Evolutionary conservation across 345 rosid species (phyloP).

Genomic region (Hypericum perforatum): DNA sequence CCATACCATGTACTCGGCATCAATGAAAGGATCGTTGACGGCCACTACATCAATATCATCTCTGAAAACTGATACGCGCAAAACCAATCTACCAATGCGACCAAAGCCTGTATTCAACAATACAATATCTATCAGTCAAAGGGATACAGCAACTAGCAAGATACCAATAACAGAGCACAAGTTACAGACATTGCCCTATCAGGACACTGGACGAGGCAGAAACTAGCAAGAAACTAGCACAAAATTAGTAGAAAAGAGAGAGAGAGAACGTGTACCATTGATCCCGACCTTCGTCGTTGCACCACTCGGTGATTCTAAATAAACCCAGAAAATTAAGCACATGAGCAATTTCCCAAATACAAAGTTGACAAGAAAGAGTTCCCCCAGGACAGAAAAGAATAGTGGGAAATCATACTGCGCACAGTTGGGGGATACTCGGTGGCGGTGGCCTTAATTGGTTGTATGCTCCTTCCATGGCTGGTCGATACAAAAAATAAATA

Average conservation of each 20-base stretch:
- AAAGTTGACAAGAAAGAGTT: slow-evolving; percentile 3
- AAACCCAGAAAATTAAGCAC: slow-evolving; percentile 18
- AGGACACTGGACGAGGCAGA: too few relatives aligned
- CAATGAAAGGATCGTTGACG: slow-evolving; percentile 93
- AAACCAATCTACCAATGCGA: slow-evolving; percentile 92
- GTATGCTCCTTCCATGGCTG: slow-evolving; percentile 32
- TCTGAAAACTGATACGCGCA: slow-evolving; percentile 76
- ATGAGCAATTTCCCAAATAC: slow-evolving; percentile 9
- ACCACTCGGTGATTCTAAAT: slow-evolving; percentile 38
- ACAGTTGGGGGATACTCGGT: slow-evolving; percentile 53
- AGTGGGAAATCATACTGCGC: slow-evolving; percentile 35
- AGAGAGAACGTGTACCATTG: slow-evolving; percentile 62
- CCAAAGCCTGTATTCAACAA: slow-evolving; percentile 64
- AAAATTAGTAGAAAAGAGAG: background rate
- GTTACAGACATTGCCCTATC: too few relatives aligned
- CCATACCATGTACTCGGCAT: slow-evolving; percentile 87
- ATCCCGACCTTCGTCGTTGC: slow-evolving; percentile 78
- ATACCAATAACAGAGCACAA: too few relatives aligned
- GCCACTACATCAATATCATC: slow-evolving; percentile 88
- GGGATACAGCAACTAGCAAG: too few relatives aligned
- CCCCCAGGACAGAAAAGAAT: too few relatives aligned
- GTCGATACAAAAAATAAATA: slow-evolving; percentile 21
- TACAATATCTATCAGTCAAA: too few relatives aligned
- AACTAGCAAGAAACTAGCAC: background rate
- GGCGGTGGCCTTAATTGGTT: slow-evolving; percentile 74